These are phyloP conservation scores for Pseudotsuga menziesii DNA, from an alignment of 75 land plant species.

Conservation along the genomic window DNA sequence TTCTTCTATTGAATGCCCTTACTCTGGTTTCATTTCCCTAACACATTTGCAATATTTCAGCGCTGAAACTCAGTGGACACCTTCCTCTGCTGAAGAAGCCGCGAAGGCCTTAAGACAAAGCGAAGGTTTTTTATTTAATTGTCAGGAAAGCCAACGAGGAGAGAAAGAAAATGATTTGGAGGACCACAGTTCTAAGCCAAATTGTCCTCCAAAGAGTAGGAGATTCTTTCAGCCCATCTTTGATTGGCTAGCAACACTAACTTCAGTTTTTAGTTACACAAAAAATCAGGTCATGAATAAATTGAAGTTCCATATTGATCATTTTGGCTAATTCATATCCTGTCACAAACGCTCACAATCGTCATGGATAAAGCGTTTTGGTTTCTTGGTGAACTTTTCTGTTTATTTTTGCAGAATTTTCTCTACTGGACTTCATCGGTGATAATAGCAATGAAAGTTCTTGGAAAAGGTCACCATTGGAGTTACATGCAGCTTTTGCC, in stretches of 20 bases:
- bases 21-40: not conserved
- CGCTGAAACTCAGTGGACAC: slow-evolving; percentile 9
- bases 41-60: not conserved
- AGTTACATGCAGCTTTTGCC: slow-evolving; percentile 1
- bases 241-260: not conserved
- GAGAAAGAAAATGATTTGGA: not conserved
- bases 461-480: not conserved
- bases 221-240: not conserved
- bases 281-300: not conserved
- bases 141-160: not conserved
- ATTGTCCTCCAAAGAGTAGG: slow-evolving; percentile 3
- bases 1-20: not conserved
- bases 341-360: not conserved
- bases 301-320: not conserved
- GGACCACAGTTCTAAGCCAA: slow-evolving; percentile 1
- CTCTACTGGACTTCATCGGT: slow-evolving; percentile 3
- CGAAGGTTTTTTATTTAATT: not conserved
- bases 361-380: not conserved
- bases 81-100: slow-evolving; percentile 3
- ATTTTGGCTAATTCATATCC: not conserved
- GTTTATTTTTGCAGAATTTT: slow-evolving; percentile 1
- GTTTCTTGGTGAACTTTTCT: not conserved
- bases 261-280: not conserved
- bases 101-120: not conserved
- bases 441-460: not conserved